These are phyloP conservation scores for Kluyveromyces dobzhanskii DNA, from an alignment of 805 yeast genomes.

Conservation along the genomic window DNA sequence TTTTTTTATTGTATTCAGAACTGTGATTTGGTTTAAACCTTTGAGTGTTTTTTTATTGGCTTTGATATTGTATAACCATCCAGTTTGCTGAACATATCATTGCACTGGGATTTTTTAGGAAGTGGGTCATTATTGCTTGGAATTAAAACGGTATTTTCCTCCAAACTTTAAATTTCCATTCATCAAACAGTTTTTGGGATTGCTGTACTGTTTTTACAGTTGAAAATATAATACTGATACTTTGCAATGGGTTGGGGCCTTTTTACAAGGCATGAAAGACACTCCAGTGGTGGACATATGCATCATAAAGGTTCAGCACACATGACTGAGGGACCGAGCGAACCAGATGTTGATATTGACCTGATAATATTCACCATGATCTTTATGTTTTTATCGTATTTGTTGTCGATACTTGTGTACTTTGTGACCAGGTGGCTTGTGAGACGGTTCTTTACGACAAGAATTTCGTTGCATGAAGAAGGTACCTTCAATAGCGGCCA, in stretches of 20 bases:
- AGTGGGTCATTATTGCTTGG: no score
- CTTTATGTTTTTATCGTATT: constrained; percentile 12
- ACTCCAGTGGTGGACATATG: neutral
- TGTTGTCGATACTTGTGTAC: constrained; percentile 9
- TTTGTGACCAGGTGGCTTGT: constrained; percentile 9
- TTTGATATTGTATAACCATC: no score
- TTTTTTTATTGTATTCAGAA: neutral
- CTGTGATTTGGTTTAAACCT: no score
- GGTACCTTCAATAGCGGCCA: constrained; percentile 3
- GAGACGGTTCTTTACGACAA: constrained; percentile 7
- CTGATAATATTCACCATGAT: constrained; percentile 20
- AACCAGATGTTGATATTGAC: constrained; percentile 19
- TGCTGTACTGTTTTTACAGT: no score
- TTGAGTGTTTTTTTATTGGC: no score
- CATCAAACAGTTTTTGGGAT: no score
- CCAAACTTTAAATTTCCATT: no score
- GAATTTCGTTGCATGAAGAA: constrained; percentile 7
- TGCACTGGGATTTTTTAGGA: no score
- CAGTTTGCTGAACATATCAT: no score
- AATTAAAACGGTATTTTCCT: no score
- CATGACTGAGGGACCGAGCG: neutral
- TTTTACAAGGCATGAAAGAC: neutral
- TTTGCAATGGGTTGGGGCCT: neutral
- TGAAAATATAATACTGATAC: no score
- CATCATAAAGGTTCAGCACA: neutral